Base-by-base conservation (phyloP, 768 basidiomycete genomes). In the Butyriboletus loyo region DNA sequence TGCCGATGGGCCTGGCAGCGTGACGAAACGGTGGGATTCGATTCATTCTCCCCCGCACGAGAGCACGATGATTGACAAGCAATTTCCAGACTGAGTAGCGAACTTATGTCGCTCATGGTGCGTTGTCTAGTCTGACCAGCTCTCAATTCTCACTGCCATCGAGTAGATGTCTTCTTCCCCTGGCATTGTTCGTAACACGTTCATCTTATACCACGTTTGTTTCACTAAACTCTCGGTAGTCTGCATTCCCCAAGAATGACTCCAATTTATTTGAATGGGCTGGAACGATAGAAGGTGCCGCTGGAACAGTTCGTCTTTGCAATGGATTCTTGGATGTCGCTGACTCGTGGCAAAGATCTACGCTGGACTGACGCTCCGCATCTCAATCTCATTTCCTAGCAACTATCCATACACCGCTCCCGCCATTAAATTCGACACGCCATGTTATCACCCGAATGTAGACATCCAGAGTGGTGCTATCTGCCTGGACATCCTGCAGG, bases 391-490 rank as follows among this genome's bases (percentile, higher is more conserved):
- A 13, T 96, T 94, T 73, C 92, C 91, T 7, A 72, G 86, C 53
- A 91, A 90, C 67, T 96, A 95, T 65, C 93, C 93, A 19, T 94
- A 91, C 69, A 84, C 84, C 10, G 78, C 93, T 4, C 93, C 93
- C 0, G 75, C 79, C 9, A 90, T 96, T 70, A 88, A 86, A 66
- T 96, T 93, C 60, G 89, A 91, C 46, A 85, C 91, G 5, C 89
- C 90, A 7, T 93, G 92, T 73, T 95, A 81, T 73, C 92, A 96
- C 63, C 92, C 93, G 8, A 95, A 95, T 61, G 89, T 95, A 32
- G 91, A 93, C 67, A 80, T 93, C 43, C 75, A 71, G 14, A 78
- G 82, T 36, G 89, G 89, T 34, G 80, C 85, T 21, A 92, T 92
- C 57, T 93, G 89, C 68, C 75, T 93, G 38, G 92, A 95, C 66